These are phyloP conservation scores for Ambrosia hybrid DNA, from an alignment of 140 eudicot species.

Conservation along the genomic window DNA sequence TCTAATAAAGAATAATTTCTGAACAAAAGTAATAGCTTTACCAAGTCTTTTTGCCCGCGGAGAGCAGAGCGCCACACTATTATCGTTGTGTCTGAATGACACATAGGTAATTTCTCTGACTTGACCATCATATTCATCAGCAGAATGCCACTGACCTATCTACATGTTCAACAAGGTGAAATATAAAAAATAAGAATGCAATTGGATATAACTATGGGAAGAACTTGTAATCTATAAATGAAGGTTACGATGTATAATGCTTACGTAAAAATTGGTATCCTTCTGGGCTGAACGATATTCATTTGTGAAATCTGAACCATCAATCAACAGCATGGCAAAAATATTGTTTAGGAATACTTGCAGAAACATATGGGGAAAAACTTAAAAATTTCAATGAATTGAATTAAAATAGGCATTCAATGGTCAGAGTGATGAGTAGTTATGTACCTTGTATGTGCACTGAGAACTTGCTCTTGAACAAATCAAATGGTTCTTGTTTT, in stretches of 20 bases:
- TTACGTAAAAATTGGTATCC: conserved; percentile 73
- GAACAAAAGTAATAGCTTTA: not conserved
- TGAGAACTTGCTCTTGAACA: conserved; percentile 80
- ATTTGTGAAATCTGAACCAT: conserved; percentile 63
- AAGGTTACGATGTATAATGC: conserved; percentile 19
- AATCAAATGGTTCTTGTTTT: conserved; percentile 61
- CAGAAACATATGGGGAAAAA: conserved; percentile 58
- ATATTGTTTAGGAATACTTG: conserved; percentile 74
- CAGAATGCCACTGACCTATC: conserved; percentile 90
- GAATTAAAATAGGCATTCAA: not conserved
- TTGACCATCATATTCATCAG: conserved; percentile 86
- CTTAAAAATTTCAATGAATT: conserved; percentile 8
- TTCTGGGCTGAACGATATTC: conserved; percentile 73
- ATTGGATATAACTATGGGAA: conserved; percentile 9
- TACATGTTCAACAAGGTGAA: conserved; percentile 20
- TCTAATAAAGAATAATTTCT: not conserved
- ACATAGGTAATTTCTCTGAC: conserved; percentile 95
- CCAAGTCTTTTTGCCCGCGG: conserved; percentile 53
- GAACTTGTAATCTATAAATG: conserved; percentile 4
- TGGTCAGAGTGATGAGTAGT: conserved; percentile 4
- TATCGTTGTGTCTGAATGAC: conserved; percentile 90
- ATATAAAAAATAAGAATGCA: not conserved
- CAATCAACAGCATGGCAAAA: conserved; percentile 60
- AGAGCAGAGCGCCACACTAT: conserved; percentile 81
- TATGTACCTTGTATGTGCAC: conserved; percentile 55